A percentile compares a stretch with the other conserved stretches of the same genome.
These are phyloP conservation scores for Pichia sp. DNA, from an alignment of 1,139 yeast species.

Conservation along the genomic window DNA sequence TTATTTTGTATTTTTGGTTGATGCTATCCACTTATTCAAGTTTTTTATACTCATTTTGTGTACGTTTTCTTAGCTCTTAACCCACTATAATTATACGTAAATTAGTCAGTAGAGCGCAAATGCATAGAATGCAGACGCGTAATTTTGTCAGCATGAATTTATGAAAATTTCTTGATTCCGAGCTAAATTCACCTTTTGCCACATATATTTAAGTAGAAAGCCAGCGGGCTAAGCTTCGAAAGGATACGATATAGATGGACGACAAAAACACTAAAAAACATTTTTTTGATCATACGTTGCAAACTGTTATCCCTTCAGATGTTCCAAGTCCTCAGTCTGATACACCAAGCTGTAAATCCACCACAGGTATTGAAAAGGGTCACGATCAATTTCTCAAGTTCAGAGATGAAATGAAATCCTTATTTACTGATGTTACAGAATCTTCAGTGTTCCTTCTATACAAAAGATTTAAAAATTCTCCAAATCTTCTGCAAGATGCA, in stretches of 20 bases:
- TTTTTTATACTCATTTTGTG: neutral
- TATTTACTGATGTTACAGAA: conserved; percentile 20
- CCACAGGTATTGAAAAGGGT: neutral
- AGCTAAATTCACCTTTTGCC: neutral
- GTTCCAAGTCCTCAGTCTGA: neutral
- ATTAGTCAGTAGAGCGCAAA: no score
- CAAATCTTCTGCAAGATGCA: conserved; percentile 21
- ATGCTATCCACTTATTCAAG: neutral
- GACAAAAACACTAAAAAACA: neutral
- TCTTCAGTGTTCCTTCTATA: conserved; percentile 16
- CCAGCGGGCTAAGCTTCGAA: no score
- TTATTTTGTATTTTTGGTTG: conserved; percentile 6
- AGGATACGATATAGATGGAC: neutral
- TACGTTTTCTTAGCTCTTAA: conserved; percentile 8
- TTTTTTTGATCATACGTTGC: conserved; percentile 23
- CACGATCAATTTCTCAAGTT: conserved; percentile 18
- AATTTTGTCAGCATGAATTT: neutral
- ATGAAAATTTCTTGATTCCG: neutral
- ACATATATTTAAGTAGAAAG: neutral
- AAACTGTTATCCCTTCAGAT: conserved; percentile 1
- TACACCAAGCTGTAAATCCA: neutral
- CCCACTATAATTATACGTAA: neutral
- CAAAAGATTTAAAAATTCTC: conserved; percentile 15
- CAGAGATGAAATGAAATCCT: conserved; percentile 18
- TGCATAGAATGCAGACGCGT: neutral